Conservation (phyloP, 805 yeast species). For the Wickerhamomyces subpelliculosus region DNA sequence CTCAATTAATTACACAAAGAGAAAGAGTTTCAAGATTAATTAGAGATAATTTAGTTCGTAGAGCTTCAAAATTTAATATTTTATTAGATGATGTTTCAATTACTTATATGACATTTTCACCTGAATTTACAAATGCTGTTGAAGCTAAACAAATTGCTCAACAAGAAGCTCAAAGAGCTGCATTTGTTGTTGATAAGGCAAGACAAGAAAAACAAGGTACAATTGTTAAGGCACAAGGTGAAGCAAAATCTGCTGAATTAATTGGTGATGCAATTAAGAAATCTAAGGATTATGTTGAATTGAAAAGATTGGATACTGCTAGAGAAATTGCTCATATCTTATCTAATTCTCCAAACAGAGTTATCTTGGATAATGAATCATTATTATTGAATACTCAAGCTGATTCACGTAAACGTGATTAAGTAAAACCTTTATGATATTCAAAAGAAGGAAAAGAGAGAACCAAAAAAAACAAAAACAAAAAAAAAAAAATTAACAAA, state of each 20-base stretch:
- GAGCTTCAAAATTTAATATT: conserved; percentile 87
- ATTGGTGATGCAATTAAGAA: conserved; percentile 99
- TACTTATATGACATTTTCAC: conserved; percentile 95
- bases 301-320: conserved; percentile 95
- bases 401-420: conserved; percentile 73
- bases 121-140: conserved; percentile 95
- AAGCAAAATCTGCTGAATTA: conserved; percentile 94
- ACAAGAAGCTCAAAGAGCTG: conserved; percentile 98
- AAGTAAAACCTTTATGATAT: too few relatives aligned
- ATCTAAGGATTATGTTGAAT: conserved; percentile 90
- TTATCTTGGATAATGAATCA: conserved; percentile 86
- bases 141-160: conserved; percentile 99
- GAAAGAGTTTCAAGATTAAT: conserved; percentile 90
- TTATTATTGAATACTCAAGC: conserved; percentile 82
- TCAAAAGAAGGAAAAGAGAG: too few relatives aligned
- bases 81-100: conserved; percentile 91
- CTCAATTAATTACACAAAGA: conserved; percentile 98
- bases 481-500: neutral
- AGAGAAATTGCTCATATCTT: conserved; percentile 87
- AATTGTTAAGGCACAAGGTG: conserved; percentile 97
- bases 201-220: conserved; percentile 95
- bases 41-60: conserved; percentile 81
- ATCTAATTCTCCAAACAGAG: conserved; percentile 84
- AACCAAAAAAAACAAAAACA: neutral
- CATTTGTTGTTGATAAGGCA: conserved; percentile 94